phyloP scores from a whole-genome alignment of 176 grass and related monocot species.

The Bromus sterilis region DNA sequence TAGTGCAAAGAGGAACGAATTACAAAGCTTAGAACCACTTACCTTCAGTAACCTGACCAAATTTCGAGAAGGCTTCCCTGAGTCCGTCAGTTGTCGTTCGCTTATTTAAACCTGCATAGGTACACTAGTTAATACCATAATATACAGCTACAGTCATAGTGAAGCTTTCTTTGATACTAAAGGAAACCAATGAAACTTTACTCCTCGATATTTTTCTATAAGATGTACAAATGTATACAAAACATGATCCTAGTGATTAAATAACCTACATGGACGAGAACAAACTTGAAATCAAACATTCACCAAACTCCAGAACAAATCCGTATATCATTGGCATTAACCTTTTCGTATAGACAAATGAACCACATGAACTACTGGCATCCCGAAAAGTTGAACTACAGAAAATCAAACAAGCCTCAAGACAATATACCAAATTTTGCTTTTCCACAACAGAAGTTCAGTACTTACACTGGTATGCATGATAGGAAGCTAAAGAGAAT shows the following conservation, averaged over 20 bases:
- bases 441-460: neutral
- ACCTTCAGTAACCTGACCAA: constrained; percentile 71
- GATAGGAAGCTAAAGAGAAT: neutral
- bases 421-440: neutral
- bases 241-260: neutral
- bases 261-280: neutral
- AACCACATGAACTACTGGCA: neutral
- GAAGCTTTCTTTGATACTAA: neutral
- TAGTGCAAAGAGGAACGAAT: neutral
- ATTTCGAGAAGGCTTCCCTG: constrained; percentile 60
- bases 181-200: neutral
- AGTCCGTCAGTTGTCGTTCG: constrained; percentile 53
- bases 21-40: constrained; percentile 5
- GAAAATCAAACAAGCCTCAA: neutral
- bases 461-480: neutral
- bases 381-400: neutral
- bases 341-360: neutral
- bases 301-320: neutral
- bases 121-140: too few relatives aligned
- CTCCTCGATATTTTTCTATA: neutral
- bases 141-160: too few relatives aligned
- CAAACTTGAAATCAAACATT: neutral
- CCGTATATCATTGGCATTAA: neutral
- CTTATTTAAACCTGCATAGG: constrained; percentile 67
- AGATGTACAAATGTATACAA: neutral